Evolutionary conservation across 2,329 filamentous ascomycete species (phyloP), one percentile per base, ranked within the genome.

Genomic region (Lachnellula cervina): DNA sequence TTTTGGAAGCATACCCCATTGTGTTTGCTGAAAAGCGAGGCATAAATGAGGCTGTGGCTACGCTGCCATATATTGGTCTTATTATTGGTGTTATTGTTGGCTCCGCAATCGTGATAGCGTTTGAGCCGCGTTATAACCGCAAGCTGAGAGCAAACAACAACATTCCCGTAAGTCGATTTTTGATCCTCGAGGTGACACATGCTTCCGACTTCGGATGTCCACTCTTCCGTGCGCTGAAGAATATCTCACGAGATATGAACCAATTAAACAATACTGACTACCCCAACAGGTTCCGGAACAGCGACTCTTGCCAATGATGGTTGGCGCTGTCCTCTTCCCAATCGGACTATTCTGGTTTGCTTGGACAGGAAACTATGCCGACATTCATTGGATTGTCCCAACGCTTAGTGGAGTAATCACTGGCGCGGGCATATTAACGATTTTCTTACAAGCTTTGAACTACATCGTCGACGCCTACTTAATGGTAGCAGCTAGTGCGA

Each of bases 341-440:
- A 68, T 62, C 60, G 73, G 55, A 34, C 69, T 66, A 38, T 72
- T 67, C 66, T 75, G 64, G 68, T 75, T 65, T 65, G 73, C 71
- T 44, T 64, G 72, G 70, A 69, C 70, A 2, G 67, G 67, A 2
- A 64, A 66, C 25, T 68, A 64, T 37, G 34, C 56, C 3, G 32
- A 23, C 1, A 49, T 59, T 28, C 56, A 58, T 23, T 64, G 58
- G 62, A 55, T 59, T 38, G 60, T 55, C 7, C 62, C 60, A 38
- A 62, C 59, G 1, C 34, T 62, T n/a, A 51, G 49, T 14, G 78
- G 81, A 14, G 70, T 83, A 4, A 70, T 77, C 0, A 84, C 84
- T 63, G 79, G 79, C 0, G 81, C 77, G 73, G 81, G 81, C 1
- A 84, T 83, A 59, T 68, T 85, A 4, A 81, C 77, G 54, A 71